These are phyloP conservation scores for Leishmania tarentolae DNA, from an alignment of 208 protist genomes.

Conservation along the genomic window DNA sequence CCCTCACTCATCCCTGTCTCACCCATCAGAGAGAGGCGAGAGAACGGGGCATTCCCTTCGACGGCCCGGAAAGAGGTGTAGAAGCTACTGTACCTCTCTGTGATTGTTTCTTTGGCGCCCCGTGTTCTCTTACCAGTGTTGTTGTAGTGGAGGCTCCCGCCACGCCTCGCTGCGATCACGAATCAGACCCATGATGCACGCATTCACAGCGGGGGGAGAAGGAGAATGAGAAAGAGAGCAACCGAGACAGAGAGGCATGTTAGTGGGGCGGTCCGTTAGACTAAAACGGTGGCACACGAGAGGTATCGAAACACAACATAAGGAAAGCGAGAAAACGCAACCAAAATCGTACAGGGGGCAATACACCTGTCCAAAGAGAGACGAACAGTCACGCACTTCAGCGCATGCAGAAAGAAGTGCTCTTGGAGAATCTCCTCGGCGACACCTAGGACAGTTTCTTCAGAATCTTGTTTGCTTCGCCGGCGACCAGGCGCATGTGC, in stretches of 20 bases:
- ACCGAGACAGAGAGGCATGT: background rate
- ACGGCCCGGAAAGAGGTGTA: background rate
- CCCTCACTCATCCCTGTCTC: background rate
- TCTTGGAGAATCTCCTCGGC: background rate
- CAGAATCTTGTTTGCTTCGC: conserved; percentile 34
- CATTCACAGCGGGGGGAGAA: background rate
- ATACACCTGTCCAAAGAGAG: no score
- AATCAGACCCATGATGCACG: background rate
- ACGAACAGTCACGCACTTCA: background rate
- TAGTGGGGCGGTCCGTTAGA: background rate
- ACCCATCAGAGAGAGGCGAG: background rate
- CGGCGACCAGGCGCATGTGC: conserved; percentile 28
- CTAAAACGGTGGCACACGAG: background rate
- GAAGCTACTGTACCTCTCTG: background rate
- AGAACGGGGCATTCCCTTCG: background rate
- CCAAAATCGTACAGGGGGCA: background rate
- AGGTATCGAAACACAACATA: background rate
- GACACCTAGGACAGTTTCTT: conserved; percentile 20
- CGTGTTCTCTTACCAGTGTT: background rate
- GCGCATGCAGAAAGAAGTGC: background rate
- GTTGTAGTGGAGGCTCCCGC: background rate
- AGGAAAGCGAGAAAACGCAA: background rate
- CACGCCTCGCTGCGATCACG: background rate
- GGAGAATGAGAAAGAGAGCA: conserved; percentile 6
- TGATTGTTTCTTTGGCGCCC: background rate